Base-by-base conservation (phyloP, 768 basidiomycete genomes). In the Mycena chlorophos region DNA sequence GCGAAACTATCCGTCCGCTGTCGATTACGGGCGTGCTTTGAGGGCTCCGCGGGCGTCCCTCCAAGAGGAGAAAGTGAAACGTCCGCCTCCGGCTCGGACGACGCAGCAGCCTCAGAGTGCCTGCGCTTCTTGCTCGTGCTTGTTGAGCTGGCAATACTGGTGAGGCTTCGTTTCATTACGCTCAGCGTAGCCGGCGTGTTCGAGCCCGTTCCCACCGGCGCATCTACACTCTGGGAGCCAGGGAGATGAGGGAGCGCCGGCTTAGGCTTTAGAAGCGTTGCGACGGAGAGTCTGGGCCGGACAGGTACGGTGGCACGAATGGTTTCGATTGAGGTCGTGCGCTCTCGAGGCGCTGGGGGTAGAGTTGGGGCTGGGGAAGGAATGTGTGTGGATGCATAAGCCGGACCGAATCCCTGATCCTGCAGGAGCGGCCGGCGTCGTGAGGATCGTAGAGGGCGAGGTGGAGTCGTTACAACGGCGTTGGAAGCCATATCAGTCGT, bases 381-480 rank as follows among this genome's bases (percentile, higher is more conserved):
- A 26, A 13, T 45, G 12, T 30, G 40, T 27, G 45, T 46, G 23
- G 45, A 27, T 6, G 45, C 23, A 46, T 25, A 4, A 13, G 13
- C 25, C 8, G 8, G 45, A 25, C 23, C 12, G 23, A 19, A 25
- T 8, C 13, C 45, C 52, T 49, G 60, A 31, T 48, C 60, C 48
- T 49, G 50, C 60, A 56, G 49, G 56, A 57, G 56, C 45, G 29
- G 27, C 23, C 60, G 55, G 28, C 55, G 52, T 39, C 60, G 60
- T n/a, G 60, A 61, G 25, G 60, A 61, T 23, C 54, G 54, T 42
- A 61, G 57, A 57, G 52, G 60, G 57, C 53, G 60, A 53, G 57
- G 60, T 23, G 55, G 37, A 4, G 55, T 39, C 40, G 55, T 53
- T 31, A 47, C 42, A 26, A 31, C 51, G 37, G 45, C 31, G 31